A percentile compares a stretch with the other conserved stretches of the same genome.
phyloP scores from a whole-genome alignment of 192 early-diverging fungal genomes.

The Diversispora epigaea region DNA sequence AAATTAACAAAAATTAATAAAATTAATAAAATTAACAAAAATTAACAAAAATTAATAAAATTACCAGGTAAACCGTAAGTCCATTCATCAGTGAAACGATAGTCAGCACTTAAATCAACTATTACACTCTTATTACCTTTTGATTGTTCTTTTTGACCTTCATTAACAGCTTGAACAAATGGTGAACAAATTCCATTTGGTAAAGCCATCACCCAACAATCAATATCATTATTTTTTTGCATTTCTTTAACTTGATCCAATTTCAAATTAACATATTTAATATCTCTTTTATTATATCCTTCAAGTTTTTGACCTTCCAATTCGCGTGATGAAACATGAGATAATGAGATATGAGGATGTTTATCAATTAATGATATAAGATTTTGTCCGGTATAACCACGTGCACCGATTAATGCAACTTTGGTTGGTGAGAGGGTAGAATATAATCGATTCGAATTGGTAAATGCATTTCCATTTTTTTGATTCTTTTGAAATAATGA shows the following conservation, averaged over 20 bases:
- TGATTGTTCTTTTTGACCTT: slow-evolving; percentile 37
- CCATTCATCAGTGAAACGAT: slow-evolving; percentile 86
- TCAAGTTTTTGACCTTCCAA: slow-evolving; percentile 83
- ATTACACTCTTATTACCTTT: slow-evolving; percentile 55
- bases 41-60: neutral
- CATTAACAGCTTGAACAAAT: slow-evolving; percentile 82
- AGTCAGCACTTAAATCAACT: slow-evolving; percentile 90
- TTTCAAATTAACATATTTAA: slow-evolving; percentile 81
- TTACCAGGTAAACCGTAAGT: slow-evolving; percentile 78
- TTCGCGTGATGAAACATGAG: slow-evolving; percentile 92
- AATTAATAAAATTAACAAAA: neutral
- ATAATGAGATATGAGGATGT: slow-evolving; percentile 84
- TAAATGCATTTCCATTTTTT: slow-evolving; percentile 26
- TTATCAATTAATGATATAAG: slow-evolving; percentile 85
- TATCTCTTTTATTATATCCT: slow-evolving; percentile 66
- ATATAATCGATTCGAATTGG: slow-evolving; percentile 40
- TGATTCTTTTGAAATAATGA: slow-evolving; percentile 14
- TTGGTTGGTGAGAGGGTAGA: slow-evolving; percentile 49
- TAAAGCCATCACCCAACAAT: slow-evolving; percentile 95
- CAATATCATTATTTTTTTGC: slow-evolving; percentile 66
- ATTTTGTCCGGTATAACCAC: slow-evolving; percentile 96
- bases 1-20: neutral
- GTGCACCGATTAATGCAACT: slow-evolving; percentile 94
- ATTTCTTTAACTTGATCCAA: slow-evolving; percentile 65
- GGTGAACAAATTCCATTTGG: slow-evolving; percentile 94